Conservation (phyloP, 1,284 basidiomycete genomes). For the Boletus semigastroideus region DNA sequence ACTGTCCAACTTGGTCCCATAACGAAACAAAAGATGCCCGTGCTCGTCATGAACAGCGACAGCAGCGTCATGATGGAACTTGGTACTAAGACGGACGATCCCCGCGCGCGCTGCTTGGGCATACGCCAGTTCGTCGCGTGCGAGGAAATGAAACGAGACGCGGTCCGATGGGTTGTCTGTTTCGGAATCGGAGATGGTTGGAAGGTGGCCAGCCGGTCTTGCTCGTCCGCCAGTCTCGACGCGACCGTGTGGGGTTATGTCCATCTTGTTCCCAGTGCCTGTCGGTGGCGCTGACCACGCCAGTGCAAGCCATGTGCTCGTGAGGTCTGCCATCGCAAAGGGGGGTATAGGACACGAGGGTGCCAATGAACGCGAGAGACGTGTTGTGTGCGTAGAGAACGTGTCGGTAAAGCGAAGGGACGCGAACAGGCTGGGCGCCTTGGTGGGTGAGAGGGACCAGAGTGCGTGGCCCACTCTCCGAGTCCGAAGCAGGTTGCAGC, state of each 20-base stretch:
- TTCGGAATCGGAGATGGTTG: conserved; percentile 21
- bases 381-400: conserved; percentile 46
- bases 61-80: conserved; percentile 19
- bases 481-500: conserved; percentile 13
- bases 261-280: conserved; percentile 4
- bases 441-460: conserved; percentile 22
- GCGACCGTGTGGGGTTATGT: conserved; percentile 33
- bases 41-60: conserved; percentile 23
- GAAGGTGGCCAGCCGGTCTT: conserved; percentile 31
- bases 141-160: conserved; percentile 40
- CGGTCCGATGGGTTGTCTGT: conserved; percentile 40
- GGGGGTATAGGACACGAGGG: conserved; percentile 42
- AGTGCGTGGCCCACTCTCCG: background rate
- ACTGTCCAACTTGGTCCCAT: conserved; percentile 37
- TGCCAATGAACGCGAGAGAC: conserved; percentile 44
- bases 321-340: conserved; percentile 44
- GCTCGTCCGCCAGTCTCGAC: conserved; percentile 38
- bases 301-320: conserved; percentile 44
- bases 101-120: conserved; percentile 36
- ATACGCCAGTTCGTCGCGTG: conserved; percentile 37
- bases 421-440: conserved; percentile 30
- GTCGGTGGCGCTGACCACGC: conserved; percentile 29
- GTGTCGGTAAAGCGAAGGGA: conserved; percentile 44
- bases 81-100: too few species aligned
- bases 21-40: conserved; percentile 29